phyloP scores from a whole-genome alignment of 176 grass and related monocot genomes.

The Secale cereale region DNA sequence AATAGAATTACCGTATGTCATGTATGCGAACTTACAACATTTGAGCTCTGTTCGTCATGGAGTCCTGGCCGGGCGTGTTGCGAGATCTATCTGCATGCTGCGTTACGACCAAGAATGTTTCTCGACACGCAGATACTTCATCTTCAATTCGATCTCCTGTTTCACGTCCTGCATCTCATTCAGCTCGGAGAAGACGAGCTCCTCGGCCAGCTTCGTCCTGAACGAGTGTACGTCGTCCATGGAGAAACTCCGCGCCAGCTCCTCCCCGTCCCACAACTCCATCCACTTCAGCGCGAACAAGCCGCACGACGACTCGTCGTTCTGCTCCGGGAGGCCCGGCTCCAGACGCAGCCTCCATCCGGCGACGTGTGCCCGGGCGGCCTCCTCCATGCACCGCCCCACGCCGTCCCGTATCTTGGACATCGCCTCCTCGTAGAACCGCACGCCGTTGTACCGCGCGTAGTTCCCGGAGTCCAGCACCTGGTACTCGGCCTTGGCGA shows the following conservation, averaged over 20 bases:
- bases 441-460: not conserved
- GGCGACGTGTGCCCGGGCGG: not conserved
- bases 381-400: not conserved
- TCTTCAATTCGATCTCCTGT: not conserved
- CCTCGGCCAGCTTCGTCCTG: slow-evolving; percentile 13
- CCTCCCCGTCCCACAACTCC: slow-evolving; percentile 26
- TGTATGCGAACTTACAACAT: not conserved
- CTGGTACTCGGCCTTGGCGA: not conserved
- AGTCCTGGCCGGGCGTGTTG: not conserved
- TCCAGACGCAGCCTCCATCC: not conserved
- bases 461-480: slow-evolving; percentile 14
- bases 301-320: slow-evolving; percentile 25
- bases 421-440: not conserved
- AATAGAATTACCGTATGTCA: not conserved
- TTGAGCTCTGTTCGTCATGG: not conserved
- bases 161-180: slow-evolving; percentile 20
- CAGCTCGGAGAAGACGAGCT: slow-evolving; percentile 21
- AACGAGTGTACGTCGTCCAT: slow-evolving; percentile 21
- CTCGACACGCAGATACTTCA: not conserved
- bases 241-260: not conserved
- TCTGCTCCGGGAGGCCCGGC: slow-evolving; percentile 3
- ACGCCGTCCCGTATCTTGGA: slow-evolving; percentile 20
- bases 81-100: not conserved
- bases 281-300: slow-evolving; percentile 24
- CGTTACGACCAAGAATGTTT: not conserved